Percentiles rank a stretch among this genome's conserved stretches.
phyloP scores from a whole-genome alignment of 306 rosid genomes.

The Pachyrhizus erosus region DNA sequence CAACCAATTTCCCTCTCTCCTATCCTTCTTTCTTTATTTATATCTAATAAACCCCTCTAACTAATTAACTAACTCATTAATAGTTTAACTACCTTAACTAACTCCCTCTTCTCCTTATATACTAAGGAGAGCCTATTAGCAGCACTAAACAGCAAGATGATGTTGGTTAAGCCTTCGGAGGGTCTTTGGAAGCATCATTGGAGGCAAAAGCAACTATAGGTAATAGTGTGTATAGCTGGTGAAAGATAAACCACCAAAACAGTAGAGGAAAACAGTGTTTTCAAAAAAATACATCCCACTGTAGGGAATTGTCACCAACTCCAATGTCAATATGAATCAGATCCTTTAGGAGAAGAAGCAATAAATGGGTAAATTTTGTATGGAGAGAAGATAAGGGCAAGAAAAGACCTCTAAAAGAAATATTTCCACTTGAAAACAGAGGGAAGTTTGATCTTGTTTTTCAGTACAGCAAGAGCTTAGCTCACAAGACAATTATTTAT shows the following conservation, averaged over 20 bases:
- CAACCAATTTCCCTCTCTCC: no score
- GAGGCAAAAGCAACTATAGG: neutral
- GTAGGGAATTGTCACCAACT: neutral
- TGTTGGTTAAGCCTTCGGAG: neutral
- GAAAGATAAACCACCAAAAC: neutral
- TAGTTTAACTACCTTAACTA: no score
- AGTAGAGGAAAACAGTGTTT: no score
- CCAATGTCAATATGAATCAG: neutral
- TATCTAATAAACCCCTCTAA: no score
- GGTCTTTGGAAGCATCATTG: neutral
- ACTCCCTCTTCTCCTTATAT: no score
- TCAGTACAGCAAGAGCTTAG: neutral
- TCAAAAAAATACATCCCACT: neutral
- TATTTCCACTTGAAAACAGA: neutral
- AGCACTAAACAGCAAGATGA: neutral
- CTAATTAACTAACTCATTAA: no score
- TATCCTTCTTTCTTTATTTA: no score
- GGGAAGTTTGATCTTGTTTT: neutral
- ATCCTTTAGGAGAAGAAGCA: neutral
- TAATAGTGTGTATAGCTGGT: neutral
- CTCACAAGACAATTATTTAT: neutral
- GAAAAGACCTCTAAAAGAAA: neutral
- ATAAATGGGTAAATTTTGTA: neutral
- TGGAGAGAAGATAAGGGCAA: neutral
- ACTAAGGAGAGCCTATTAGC: neutral